Evolutionary conservation across 257 asterid genomes (phyloP), one percentile per base, ranked within the genome.

Genomic region (Penstemon eatonii): DNA sequence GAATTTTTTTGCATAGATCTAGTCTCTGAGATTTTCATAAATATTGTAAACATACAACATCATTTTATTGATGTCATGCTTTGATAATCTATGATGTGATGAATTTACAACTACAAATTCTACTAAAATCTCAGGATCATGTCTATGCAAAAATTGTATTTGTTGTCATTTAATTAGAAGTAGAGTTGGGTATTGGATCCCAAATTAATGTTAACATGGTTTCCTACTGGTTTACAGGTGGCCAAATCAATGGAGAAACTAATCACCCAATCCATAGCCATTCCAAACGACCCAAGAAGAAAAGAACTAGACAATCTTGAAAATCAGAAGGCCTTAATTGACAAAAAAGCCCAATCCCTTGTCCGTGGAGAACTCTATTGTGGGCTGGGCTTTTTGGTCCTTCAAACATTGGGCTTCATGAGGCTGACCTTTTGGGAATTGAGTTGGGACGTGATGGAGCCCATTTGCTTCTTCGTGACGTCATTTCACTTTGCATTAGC

Each of bases 361-460:
- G 99, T 93, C 0, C 86, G 74, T 10, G 13, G 44, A 46, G 80
- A 81, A 4, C 78, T 93, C 3, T 90, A 88, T 60, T 73, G 76
- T 54, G 99, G 99, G 77, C 84, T 90, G 78, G 96, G 96, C 83
- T 81, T 83, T 68, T 37, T 87, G 42, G 65, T 72, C 9, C 56
- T 77, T 3, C 99, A 93, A 80, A 90, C 94, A 51, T 6, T 90
- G 87, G 96, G 96, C 81, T 88, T 90, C 37, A 87, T 93, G 96
- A 88, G 98, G 83, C 76, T 93, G 1, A 93, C 97, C 0, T 88
- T 90, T 51, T 93, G 97, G 97, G 99, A 93, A 62, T 72, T 93
- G 44, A 88, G 77, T 41, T 90, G 99, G 98, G 99, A 93, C 52
- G 96, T 93, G 10, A 90, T 93, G 99, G 99, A 93, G 81, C 99